Evolutionary conservation across 2,329 filamentous ascomycete species (phyloP).

Genomic region (Verticillium nonalfalfae): DNA sequence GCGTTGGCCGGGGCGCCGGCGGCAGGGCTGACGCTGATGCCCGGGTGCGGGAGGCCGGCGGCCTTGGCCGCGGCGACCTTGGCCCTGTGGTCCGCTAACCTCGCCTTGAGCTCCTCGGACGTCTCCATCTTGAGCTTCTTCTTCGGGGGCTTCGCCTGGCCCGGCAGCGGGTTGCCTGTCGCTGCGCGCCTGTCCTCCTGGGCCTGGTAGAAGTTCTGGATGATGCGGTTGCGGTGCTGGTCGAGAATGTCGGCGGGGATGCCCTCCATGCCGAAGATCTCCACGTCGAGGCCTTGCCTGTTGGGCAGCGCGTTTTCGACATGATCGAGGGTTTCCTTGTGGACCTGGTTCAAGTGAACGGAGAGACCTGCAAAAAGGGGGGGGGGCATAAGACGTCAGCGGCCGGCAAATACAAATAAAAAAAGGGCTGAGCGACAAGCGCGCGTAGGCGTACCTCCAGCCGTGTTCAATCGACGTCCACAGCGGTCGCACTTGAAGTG

Average conservation of each 20-base stretch:
- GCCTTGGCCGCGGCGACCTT: slow-evolving; percentile 56
- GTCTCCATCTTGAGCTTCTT: slow-evolving; percentile 71
- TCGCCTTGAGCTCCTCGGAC: slow-evolving; percentile 70
- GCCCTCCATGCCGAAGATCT: slow-evolving; percentile 98
- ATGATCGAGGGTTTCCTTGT: slow-evolving; percentile 82
- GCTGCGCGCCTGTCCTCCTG: slow-evolving; percentile 75
- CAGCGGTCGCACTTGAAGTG: slow-evolving; percentile 98
- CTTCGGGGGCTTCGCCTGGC: slow-evolving; percentile 57
- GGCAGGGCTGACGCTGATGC: slow-evolving; percentile 42
- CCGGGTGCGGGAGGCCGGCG: slow-evolving; percentile 17
- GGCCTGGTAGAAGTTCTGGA: slow-evolving; percentile 76
- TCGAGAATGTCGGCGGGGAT: slow-evolving; percentile 81
- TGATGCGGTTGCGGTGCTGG: slow-evolving; percentile 80
- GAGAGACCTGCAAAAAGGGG: slow-evolving; percentile 60
- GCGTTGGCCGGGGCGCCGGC: slow-evolving; percentile 27
- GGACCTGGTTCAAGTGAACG: slow-evolving; percentile 97
- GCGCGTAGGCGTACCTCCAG: slow-evolving; percentile 62
- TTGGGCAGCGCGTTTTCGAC: slow-evolving; percentile 92
- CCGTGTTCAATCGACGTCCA: slow-evolving; percentile 81
- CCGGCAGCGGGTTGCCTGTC: slow-evolving; percentile 77
- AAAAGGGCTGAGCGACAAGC: neutral
- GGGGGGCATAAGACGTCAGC: slow-evolving; percentile 2
- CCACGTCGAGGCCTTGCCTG: slow-evolving; percentile 77
- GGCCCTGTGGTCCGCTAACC: slow-evolving; percentile 71
- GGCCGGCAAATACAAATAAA: neutral